Conservation (phyloP, 2,329 filamentous ascomycete species). For the Clarireedia homoeocarpa region DNA sequence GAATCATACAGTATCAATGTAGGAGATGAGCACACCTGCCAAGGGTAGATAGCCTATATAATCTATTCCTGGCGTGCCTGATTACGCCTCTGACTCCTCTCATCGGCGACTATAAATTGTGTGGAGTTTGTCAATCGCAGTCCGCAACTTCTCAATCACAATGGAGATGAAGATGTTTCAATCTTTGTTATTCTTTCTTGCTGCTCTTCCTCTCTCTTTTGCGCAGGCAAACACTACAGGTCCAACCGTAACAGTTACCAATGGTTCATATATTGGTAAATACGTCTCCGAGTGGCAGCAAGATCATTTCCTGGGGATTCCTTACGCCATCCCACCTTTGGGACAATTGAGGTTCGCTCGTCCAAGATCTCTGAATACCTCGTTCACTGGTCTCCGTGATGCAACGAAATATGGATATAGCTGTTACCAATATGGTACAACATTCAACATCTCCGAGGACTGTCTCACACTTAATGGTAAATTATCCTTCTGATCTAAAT, state of each 20-base stretch:
- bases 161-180: background rate
- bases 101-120: too few relatives aligned
- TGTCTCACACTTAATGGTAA: slow-evolving; percentile 36
- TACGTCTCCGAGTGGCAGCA: slow-evolving; percentile 22
- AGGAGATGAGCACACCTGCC: too few relatives aligned
- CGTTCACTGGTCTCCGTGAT: slow-evolving; percentile 33
- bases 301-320: slow-evolving; percentile 40
- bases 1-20: too few relatives aligned
- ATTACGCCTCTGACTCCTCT: too few relatives aligned
- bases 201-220: background rate
- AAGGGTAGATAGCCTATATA: too few relatives aligned
- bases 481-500: background rate
- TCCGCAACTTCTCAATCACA: background rate
- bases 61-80: too few relatives aligned
- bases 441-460: slow-evolving; percentile 38
- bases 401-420: slow-evolving; percentile 37
- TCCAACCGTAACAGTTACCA: slow-evolving; percentile 17
- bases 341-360: slow-evolving; percentile 38
- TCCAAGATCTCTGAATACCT: slow-evolving; percentile 30
- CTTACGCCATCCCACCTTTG: slow-evolving; percentile 39
- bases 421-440: slow-evolving; percentile 39
- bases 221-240: slow-evolving; percentile 3
- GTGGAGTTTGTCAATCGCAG: too few relatives aligned
- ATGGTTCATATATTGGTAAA: slow-evolving; percentile 22
- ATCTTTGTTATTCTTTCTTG: background rate